These are phyloP conservation scores for Chaetomiaceae sp. DNA, from an alignment of 2,329 filamentous ascomycete genomes.

Conservation along the genomic window DNA sequence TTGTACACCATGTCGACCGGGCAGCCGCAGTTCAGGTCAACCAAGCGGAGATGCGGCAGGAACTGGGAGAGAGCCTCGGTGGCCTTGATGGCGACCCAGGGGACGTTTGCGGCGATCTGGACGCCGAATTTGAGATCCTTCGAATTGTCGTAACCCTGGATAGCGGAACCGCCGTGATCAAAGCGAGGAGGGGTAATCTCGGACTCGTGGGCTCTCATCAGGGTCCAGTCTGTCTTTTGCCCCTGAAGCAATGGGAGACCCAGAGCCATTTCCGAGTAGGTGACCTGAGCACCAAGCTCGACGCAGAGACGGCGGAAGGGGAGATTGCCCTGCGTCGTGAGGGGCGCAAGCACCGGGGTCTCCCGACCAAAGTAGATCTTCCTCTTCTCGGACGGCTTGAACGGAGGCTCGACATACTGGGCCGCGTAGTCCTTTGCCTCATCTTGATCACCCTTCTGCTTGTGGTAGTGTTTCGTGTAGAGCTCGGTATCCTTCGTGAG, in stretches of 20 bases:
- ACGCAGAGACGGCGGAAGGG: constrained; percentile 89
- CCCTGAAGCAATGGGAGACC: constrained; percentile 85
- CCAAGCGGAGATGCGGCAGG: constrained; percentile 78
- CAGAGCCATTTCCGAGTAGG: constrained; percentile 98
- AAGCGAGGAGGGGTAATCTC: constrained; percentile 71
- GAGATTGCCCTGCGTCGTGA: constrained; percentile 95
- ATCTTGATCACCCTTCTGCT: constrained; percentile 31
- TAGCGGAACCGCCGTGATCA: constrained; percentile 48
- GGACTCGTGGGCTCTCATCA: constrained; percentile 86
- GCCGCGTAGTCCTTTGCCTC: constrained; percentile 68
- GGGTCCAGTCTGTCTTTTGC: constrained; percentile 85
- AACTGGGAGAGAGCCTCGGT: constrained; percentile 73
- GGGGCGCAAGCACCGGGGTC: constrained; percentile 86
- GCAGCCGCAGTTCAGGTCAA: constrained; percentile 96
- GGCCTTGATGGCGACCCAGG: constrained; percentile 83
- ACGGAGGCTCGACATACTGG: constrained; percentile 76
- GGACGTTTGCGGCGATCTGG: constrained; percentile 88
- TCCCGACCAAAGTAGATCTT: constrained; percentile 90
- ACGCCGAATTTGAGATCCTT: constrained; percentile 85
- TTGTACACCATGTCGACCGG: constrained; percentile 93
- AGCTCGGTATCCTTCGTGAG: constrained; percentile 60
- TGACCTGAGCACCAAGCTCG: constrained; percentile 83
- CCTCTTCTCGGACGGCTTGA: constrained; percentile 89
- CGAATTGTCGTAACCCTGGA: constrained; percentile 74
- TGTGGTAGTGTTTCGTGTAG: constrained; percentile 34